Percentiles rank a stretch among this genome's conserved stretches.
phyloP scores from a whole-genome alignment of 257 asterid species.

The Solanum etuberosum region DNA sequence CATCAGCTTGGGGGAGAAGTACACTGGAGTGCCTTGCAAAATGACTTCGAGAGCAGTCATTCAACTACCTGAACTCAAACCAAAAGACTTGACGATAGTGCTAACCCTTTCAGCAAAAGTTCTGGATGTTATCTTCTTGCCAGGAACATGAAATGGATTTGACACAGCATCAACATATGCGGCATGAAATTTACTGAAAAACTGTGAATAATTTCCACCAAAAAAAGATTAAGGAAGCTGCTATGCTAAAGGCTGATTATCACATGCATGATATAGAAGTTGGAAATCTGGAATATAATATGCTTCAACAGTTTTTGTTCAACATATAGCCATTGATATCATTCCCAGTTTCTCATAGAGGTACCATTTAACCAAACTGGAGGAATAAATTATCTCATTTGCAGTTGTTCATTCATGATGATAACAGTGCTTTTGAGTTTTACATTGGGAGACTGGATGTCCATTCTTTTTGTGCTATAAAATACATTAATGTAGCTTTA shows the following conservation, averaged over 20 bases:
- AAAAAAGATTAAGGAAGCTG: conserved; percentile 7
- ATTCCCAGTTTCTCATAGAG: not conserved
- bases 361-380: not conserved
- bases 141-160: conserved; percentile 95
- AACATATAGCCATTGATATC: not conserved
- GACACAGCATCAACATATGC: conserved; percentile 96
- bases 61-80: conserved; percentile 42
- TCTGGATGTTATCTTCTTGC: conserved; percentile 80
- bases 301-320: not conserved
- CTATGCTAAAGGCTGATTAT: not conserved
- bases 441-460: not conserved
- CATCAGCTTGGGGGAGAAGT: not conserved
- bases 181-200: conserved; percentile 84
- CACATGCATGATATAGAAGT: not conserved
- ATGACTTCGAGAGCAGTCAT: conserved; percentile 14
- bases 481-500: not conserved
- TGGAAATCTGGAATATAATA: not conserved
- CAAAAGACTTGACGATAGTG: conserved; percentile 69
- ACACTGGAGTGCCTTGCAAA: not conserved
- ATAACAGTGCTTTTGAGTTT: not conserved
- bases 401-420: not conserved
- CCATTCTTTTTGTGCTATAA: not conserved
- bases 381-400: not conserved
- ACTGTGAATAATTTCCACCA: conserved; percentile 33
- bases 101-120: conserved; percentile 78